Conservation (phyloP, 2,329 filamentous ascomycete species). For the Phaeophleospora eucalypticola region DNA sequence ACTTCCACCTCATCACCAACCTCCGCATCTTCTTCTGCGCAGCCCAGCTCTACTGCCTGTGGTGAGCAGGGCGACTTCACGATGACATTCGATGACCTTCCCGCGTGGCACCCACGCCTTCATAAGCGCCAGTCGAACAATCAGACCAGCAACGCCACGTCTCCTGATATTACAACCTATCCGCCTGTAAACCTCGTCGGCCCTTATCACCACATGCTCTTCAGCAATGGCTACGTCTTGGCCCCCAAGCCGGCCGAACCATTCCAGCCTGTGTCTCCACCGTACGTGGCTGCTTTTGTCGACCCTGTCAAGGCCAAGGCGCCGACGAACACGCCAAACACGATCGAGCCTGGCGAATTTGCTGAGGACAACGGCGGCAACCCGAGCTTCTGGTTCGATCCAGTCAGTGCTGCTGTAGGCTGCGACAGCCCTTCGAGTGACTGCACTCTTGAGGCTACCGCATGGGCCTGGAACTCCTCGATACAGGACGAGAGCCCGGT, state of each 20-base stretch:
- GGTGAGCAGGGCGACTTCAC: conserved; percentile 46
- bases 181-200: conserved; percentile 40
- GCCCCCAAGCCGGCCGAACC: conserved; percentile 43
- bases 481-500: conserved; percentile 34
- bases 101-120: conserved; percentile 29
- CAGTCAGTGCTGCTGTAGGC: conserved; percentile 44
- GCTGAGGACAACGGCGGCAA: conserved; percentile 42
- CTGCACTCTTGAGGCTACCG: conserved; percentile 45
- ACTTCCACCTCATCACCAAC: neutral
- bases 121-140: conserved; percentile 20
- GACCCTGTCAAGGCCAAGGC: conserved; percentile 14
- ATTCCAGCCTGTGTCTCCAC: conserved; percentile 43
- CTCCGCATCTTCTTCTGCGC: neutral
- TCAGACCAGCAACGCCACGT: conserved; percentile 19
- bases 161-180: conserved; percentile 28
- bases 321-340: neutral
- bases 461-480: conserved; percentile 38
- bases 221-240: conserved; percentile 49
- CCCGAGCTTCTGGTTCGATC: conserved; percentile 50
- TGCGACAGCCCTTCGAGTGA: conserved; percentile 41
- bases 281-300: conserved; percentile 47
- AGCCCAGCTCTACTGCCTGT: conserved; percentile 25
- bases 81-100: conserved; percentile 34
- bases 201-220: conserved; percentile 50
- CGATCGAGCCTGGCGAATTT: conserved; percentile 43